These are phyloP conservation scores for Ophiocordyceps camponoti-rufipedis DNA, from an alignment of 2,329 filamentous ascomycete species.

Conservation along the genomic window DNA sequence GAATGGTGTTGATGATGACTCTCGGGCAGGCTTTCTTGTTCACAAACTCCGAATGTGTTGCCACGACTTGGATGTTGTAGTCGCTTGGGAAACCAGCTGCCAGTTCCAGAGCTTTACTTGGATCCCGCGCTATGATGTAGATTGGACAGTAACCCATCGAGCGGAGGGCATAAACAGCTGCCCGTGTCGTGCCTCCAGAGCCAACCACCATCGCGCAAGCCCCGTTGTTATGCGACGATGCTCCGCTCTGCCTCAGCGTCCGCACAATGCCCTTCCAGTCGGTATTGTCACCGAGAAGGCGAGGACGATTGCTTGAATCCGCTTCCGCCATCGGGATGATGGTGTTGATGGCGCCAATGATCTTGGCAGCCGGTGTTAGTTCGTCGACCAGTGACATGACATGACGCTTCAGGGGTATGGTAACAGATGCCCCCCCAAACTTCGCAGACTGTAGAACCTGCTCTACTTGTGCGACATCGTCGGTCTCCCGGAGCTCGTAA, in stretches of 20 bases:
- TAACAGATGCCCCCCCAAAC: conserved; percentile 90
- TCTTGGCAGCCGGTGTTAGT: conserved; percentile 57
- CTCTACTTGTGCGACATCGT: conserved; percentile 38
- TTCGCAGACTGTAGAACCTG: conserved; percentile 47
- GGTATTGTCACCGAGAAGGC: conserved; percentile 75
- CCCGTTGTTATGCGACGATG: conserved; percentile 18
- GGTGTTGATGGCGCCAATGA: conserved; percentile 90
- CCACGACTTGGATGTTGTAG: conserved; percentile 53
- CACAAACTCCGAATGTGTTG: conserved; percentile 25
- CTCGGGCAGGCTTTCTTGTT: conserved; percentile 29
- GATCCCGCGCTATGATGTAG: conserved; percentile 67
- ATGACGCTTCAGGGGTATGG: conserved; percentile 85
- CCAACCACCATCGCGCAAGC: conserved; percentile 64
- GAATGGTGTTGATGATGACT: conserved; percentile 79
- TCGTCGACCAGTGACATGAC: conserved; percentile 68
- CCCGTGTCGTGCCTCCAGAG: conserved; percentile 78
- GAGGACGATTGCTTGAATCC: conserved; percentile 22
- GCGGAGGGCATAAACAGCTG: conserved; percentile 76
- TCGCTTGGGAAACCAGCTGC: conserved; percentile 52
- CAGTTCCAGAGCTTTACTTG: conserved; percentile 48
- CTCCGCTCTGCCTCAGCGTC: conserved; percentile 52
- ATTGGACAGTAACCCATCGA: conserved; percentile 71
- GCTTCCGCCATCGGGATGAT: conserved; percentile 42
- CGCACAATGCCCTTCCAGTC: conserved; percentile 89
- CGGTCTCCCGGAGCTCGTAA: conserved; percentile 66